These are phyloP conservation scores for Selaginella tamariscina DNA, from an alignment of 75 land plant genomes.

Conservation along the genomic window DNA sequence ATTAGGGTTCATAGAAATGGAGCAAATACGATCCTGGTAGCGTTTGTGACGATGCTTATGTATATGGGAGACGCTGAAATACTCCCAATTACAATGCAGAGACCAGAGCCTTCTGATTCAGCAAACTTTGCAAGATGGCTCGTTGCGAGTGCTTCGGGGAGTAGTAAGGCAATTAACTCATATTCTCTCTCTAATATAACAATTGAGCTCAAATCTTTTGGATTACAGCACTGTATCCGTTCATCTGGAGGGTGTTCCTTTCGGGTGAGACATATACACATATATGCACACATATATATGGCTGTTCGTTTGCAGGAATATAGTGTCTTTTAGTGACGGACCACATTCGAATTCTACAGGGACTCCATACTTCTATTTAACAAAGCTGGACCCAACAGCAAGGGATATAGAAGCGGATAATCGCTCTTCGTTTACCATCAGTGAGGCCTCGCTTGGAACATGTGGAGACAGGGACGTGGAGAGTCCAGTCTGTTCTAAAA, in stretches of 20 bases:
- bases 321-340: conserved; percentile 92
- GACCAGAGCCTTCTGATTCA: background rate
- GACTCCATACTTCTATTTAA: conserved; percentile 80
- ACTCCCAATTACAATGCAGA: too few relatives aligned
- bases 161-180: background rate
- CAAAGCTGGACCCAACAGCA: conserved; percentile 79
- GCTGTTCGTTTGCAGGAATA: conserved; percentile 43
- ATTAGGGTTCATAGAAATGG: too few relatives aligned
- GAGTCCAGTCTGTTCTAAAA: conserved; percentile 77
- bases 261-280: conserved; percentile 16
- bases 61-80: too few relatives aligned
- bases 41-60: too few relatives aligned
- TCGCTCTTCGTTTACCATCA: conserved; percentile 59
- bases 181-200: background rate
- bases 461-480: conserved; percentile 65
- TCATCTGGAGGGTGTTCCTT: conserved; percentile 20
- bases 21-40: too few relatives aligned
- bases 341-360: conserved; percentile 46
- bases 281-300: background rate
- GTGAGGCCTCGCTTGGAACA: conserved; percentile 76
- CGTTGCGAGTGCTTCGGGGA: background rate
- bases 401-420: conserved; percentile 45
- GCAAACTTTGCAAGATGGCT: background rate
- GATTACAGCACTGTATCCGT: conserved; percentile 23
- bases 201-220: background rate